Evolutionary conservation across 1,139 yeast species (phyloP).

Genomic region (Blastobotrys apis): DNA sequence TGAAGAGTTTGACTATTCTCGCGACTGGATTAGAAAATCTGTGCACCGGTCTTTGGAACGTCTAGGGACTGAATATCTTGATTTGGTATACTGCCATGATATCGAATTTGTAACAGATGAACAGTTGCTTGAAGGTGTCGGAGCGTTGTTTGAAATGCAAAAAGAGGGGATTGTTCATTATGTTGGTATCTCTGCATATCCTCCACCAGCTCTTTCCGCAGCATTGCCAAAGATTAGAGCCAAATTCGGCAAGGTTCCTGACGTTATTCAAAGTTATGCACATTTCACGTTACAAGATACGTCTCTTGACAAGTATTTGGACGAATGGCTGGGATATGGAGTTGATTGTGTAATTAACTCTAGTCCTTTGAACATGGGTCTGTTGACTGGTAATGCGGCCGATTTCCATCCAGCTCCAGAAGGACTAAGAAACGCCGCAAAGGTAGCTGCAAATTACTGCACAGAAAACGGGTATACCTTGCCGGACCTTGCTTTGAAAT

Average conservation of each 20-base stretch:
- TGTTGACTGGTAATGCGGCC: slow-evolving; percentile 65
- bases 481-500: slow-evolving; percentile 19
- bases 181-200: slow-evolving; percentile 84
- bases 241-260: slow-evolving; percentile 48
- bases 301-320: slow-evolving; percentile 45
- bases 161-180: slow-evolving; percentile 55
- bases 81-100: slow-evolving; percentile 80
- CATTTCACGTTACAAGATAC: slow-evolving; percentile 79
- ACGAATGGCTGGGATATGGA: slow-evolving; percentile 48
- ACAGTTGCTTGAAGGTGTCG: slow-evolving; percentile 58
- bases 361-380: slow-evolving; percentile 81
- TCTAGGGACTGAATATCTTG: slow-evolving; percentile 61
- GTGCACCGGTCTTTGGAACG: slow-evolving; percentile 62
- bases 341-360: slow-evolving; percentile 64
- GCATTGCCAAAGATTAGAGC: slow-evolving; percentile 44
- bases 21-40: slow-evolving; percentile 54
- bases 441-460: slow-evolving; percentile 15
- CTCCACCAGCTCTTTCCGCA: slow-evolving; percentile 52
- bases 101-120: slow-evolving; percentile 66
- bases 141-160: slow-evolving; percentile 54
- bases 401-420: slow-evolving; percentile 73
- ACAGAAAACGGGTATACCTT: slow-evolving; percentile 10
- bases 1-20: slow-evolving; percentile 70
- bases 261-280: slow-evolving; percentile 71
- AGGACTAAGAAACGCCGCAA: slow-evolving; percentile 34